Base-by-base conservation (phyloP, 768 basidiomycete genomes). In the Porphyrellus cyaneotinctus region DNA sequence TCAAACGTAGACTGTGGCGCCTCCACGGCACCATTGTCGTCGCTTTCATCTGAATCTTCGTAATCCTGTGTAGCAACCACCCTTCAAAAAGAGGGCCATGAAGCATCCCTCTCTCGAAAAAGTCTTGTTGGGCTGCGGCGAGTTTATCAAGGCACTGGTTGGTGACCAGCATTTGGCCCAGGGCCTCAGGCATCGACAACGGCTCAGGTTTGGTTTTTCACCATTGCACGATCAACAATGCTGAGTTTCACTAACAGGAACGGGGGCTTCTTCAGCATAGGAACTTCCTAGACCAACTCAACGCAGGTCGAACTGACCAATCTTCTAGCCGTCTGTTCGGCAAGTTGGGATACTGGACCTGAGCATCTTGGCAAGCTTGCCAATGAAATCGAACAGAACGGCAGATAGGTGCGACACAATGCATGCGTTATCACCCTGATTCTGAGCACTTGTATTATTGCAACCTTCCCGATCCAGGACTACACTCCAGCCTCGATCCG, bases 191-290 rank as follows among this genome's bases (percentile, higher is more conserved):
- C n/a, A n/a, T n/a, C n/a, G n/a, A n/a, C n/a, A n/a, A n/a, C n/a
- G n/a, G n/a, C n/a, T n/a, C n/a, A n/a, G n/a, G n/a, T n/a, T n/a
- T n/a, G n/a, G n/a, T n/a, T n/a, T n/a, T n/a, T n/a, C n/a, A n/a
- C n/a, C n/a, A n/a, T n/a, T n/a, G n/a, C n/a, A n/a, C n/a, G n/a
- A n/a, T n/a, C n/a, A n/a, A n/a, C n/a, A n/a, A n/a, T n/a, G n/a
- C n/a, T n/a, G n/a, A n/a, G n/a, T n/a, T n/a, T n/a, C n/a, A n/a
- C n/a, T n/a, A n/a, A 12, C 44, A 73, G 81, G 82, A 4, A 86
- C 84, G 31, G 85, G 83, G 22, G 82, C 77, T 52, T 74, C 79
- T 31, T 72, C 76, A 36, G 83, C 82, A 83, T 84, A 63, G 58
- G 78, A 69, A 23, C 31, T 10, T 26, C 26, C 0, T n/a, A 11